Base-by-base conservation (phyloP, 257 asterid species). In the Solanum sitiens region DNA sequence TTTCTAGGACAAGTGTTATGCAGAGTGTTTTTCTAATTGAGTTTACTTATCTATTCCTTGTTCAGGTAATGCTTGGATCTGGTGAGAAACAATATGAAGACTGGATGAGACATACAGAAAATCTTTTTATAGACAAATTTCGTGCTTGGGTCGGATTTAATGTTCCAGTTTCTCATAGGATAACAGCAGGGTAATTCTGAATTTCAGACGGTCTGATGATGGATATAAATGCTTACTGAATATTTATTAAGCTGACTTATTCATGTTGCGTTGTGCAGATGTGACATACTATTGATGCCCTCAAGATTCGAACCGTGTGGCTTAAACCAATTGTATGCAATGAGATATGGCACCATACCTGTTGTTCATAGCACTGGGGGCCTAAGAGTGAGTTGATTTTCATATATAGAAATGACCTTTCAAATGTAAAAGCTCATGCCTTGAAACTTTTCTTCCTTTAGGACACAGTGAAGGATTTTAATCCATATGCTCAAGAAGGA, bases 251-350 rank as follows among this genome's bases (percentile, higher is more conserved):
- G 65, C 61, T 14, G 45, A 50, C 53, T 45, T 87, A 40, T 76
- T 91, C 32, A 86, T 61, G 44, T 39, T 84, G 75, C 23, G 39
- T 33, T 37, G 83, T 89, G 93, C 98, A 96, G 99, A 25, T 96
- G 99, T 82, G 99, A 97, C 93, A 96, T 97, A 86, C 88, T 97
- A 53, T 76, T 89, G 39, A 97, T 97, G 99, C 99, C 99, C 86
- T 97, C 99, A 83, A 92, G 99, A 94, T 97, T 97, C 68, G 99
- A 97, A 84, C 99, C 99, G 3, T 97, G 99, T 79, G 99, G 99
- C 87, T 90, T 97, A 76, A 97, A 95, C 92, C 99, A 97, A 89
- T 74, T 97, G 89, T 97, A 97, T 71, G 99, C 99, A 40, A 96
- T 97, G 99, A 92, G 92, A 92, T 97, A 97, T n/a, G 99, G 98